A percentile compares a stretch with the other conserved stretches of the same genome.
These are phyloP conservation scores for Penicillium subrubescens DNA, from an alignment of 495 filamentous ascomycete species.

Conservation along the genomic window DNA sequence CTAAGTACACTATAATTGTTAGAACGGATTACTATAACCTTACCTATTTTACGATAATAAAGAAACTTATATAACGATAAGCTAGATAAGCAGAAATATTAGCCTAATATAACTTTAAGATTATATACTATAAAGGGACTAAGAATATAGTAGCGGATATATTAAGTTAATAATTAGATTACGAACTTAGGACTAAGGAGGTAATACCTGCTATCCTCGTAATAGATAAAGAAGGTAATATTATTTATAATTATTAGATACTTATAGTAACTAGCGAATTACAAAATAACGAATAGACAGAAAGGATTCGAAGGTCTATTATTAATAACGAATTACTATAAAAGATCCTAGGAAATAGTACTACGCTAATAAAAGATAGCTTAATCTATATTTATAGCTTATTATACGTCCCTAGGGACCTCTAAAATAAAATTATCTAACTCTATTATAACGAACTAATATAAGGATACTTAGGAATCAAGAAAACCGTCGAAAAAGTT, in stretches of 20 bases:
- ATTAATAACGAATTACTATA: background rate
- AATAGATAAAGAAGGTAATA: background rate
- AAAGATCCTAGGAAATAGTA: background rate
- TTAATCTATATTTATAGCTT: background rate
- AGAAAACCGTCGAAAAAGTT: background rate
- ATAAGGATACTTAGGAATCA: background rate
- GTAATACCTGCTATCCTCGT: background rate
- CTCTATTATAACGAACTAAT: background rate
- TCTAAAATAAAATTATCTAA: background rate
- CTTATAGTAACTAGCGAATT: background rate
- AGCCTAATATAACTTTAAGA: conserved; percentile 4
- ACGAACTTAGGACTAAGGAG: background rate
- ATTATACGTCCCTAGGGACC: conserved; percentile 2
- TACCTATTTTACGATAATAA: background rate
- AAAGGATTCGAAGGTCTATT: background rate
- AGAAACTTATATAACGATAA: conserved; percentile 1
- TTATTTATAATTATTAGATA: background rate
- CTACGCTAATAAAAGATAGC: background rate
- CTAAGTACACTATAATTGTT: conserved; percentile 1
- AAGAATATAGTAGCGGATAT: background rate
- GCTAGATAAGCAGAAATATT: conserved; percentile 3
- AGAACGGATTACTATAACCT: conserved; percentile 3
- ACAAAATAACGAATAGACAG: background rate
- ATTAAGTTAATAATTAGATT: background rate
- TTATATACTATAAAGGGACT: background rate